Base-by-base conservation (phyloP, 139 green algal genomes). In the Closterium sp. region DNA sequence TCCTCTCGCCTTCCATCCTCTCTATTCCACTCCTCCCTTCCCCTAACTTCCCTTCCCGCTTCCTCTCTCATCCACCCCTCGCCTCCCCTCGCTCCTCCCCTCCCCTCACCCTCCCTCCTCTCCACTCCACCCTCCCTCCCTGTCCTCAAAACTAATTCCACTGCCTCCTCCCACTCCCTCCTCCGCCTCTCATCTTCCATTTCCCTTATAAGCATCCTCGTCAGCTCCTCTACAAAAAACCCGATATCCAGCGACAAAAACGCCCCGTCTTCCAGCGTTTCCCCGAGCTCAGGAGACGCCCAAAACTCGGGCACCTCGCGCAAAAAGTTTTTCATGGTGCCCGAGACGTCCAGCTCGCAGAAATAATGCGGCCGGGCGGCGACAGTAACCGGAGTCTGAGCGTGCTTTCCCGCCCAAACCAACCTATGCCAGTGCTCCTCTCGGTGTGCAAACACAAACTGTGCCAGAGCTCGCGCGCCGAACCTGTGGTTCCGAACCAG, bases 311-410 rank as follows among this genome's bases (percentile, higher is more conserved):
- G 88, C 34, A 91, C 88, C 12, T 86, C 33, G 0, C 19, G 28
- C 30, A 91, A 66, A 32, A 93, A 89, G 55, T 30, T 92, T 8
- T 85, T 36, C 28, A 93, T 89, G n/a, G 87, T 93, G 23, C 55
- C 30, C n/a, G 89, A 34, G 19, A 94, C 89, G 35, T 97, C 94
- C 31, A 98, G 93, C 92, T 98, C 95, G 81, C 90, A 95, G 34
- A 98, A 97, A 88, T 98, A 98, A 90, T 97, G 95, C 21, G 95
- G 94, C 88, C 96, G 95, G 21, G 95, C 91, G 12, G 96, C 96
- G 2, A 98, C 96, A 23, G 94, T 93, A 12, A 98, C 95, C 0
- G 96, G 96, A 8, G 96, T 93, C 87, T 97, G 96, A 5, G 95
- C 31, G 90, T 98, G 96, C 84, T 95, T 96, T 88, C 96, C 96